phyloP scores from a whole-genome alignment of 768 basidiomycete genomes.

The Pleurotus cornucopiae region DNA sequence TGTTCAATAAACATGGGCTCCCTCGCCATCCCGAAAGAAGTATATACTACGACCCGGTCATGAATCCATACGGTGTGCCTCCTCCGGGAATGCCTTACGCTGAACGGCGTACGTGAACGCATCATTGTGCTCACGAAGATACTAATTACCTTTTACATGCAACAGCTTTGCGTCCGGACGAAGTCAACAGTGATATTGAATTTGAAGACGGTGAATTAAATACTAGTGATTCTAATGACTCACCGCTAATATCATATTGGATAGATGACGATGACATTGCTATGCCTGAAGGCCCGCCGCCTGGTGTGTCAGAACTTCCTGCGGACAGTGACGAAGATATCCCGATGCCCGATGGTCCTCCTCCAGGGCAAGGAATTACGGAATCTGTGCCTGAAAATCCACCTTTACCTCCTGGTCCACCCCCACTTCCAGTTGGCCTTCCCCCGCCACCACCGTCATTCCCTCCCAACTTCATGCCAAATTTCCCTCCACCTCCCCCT shows the following conservation, averaged over 20 bases:
- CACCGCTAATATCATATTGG: not conserved
- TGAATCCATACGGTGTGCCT: constrained; percentile 91
- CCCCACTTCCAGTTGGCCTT: constrained; percentile 21
- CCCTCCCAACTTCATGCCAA: constrained; percentile 10
- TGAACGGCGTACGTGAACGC: constrained; percentile 64
- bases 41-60: constrained; percentile 87
- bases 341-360: constrained; percentile 82
- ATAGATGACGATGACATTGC: constrained; percentile 55
- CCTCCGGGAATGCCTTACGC: constrained; percentile 97
- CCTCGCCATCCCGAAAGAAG: constrained; percentile 89
- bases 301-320: constrained; percentile 43
- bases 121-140: not conserved
- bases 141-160: not conserved
- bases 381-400: constrained; percentile 18
- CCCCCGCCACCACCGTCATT: constrained; percentile 26
- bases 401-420: constrained; percentile 15
- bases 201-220: constrained; percentile 32
- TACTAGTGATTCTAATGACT: constrained; percentile 1
- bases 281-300: constrained; percentile 65
- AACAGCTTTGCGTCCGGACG: constrained; percentile 59
- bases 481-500: constrained; percentile 23
- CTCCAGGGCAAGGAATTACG: constrained; percentile 34
- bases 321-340: constrained; percentile 86
- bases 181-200: constrained; percentile 62
- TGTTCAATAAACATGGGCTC: constrained; percentile 81